These are phyloP conservation scores for Penicillium sp. DNA, from an alignment of 2,329 filamentous ascomycete genomes.

Conservation along the genomic window DNA sequence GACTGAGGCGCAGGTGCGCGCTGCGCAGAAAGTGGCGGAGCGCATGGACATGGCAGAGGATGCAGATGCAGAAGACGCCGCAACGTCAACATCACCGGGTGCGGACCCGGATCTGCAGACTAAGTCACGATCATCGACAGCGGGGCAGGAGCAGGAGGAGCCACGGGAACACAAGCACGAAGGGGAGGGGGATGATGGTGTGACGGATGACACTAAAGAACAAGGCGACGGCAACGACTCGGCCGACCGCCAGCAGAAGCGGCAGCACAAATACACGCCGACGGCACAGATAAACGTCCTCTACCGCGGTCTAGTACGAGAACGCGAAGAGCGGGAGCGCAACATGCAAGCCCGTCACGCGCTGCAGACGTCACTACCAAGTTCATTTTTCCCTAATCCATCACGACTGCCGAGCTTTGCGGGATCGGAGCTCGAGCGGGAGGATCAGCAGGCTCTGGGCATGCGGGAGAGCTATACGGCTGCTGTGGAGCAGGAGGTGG, in stretches of 20 bases:
- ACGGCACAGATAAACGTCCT: constrained; percentile 74
- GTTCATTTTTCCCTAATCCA: constrained; percentile 40
- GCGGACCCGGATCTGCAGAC: too few species aligned
- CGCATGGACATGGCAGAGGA: constrained; percentile 66
- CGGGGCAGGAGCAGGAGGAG: not conserved
- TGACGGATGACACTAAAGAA: constrained; percentile 22
- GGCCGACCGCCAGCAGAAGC: not conserved
- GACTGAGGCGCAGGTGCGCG: constrained; percentile 70
- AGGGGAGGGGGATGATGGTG: not conserved
- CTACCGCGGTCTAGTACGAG: constrained; percentile 75
- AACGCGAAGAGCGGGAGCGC: constrained; percentile 65
- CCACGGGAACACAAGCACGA: not conserved
- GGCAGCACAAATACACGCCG: constrained; percentile 44
- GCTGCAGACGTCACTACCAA: constrained; percentile 37
- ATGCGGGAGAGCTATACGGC: constrained; percentile 46
- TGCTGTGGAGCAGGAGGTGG: constrained; percentile 59
- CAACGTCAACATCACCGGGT: constrained; percentile 22
- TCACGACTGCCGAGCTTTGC: constrained; percentile 66
- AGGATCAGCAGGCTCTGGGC: constrained; percentile 72
- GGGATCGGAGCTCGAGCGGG: constrained; percentile 70
- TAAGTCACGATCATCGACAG: too few species aligned
- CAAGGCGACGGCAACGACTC: constrained; percentile 14
- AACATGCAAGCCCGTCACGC: constrained; percentile 35
- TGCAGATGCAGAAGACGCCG: too few species aligned
- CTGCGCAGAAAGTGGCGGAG: constrained; percentile 83